These are phyloP conservation scores for Amborella trichopoda DNA, from an alignment of 164 flowering plant species.

Conservation along the genomic window DNA sequence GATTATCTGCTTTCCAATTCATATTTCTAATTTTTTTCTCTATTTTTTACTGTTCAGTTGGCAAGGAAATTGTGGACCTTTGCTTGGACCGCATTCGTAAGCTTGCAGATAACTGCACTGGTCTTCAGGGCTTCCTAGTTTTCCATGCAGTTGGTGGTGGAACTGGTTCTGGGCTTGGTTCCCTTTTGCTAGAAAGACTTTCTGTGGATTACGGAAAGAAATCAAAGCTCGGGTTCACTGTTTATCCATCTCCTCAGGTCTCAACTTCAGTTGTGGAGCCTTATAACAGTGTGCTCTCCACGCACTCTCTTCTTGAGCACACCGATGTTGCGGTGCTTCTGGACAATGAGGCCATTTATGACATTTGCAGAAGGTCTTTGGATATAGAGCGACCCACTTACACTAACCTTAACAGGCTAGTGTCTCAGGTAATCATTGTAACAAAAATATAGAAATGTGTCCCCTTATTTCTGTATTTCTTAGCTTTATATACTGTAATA, in stretches of 20 bases:
- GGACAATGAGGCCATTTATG: slow-evolving; percentile 62
- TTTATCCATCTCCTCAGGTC: slow-evolving; percentile 35
- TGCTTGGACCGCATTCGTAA: slow-evolving; percentile 56
- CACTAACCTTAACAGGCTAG: slow-evolving; percentile 57
- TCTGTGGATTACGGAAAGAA: slow-evolving; percentile 50
- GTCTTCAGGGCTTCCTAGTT: slow-evolving; percentile 61
- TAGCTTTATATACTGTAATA: no score
- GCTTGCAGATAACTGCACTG: slow-evolving; percentile 67
- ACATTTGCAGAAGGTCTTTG: slow-evolving; percentile 46
- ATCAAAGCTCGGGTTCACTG: slow-evolving; percentile 10
- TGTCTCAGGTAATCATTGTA: slow-evolving; percentile 33
- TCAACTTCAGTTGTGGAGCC: slow-evolving; percentile 70
- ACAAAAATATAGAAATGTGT: no score
- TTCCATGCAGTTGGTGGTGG: slow-evolving; percentile 74
- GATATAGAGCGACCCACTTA: slow-evolving; percentile 64
- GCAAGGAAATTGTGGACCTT: slow-evolving; percentile 61
- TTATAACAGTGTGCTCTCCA: slow-evolving; percentile 52
- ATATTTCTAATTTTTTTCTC: no score
- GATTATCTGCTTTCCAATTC: no score
- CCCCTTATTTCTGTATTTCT: no score
- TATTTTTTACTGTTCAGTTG: slow-evolving; percentile 24
- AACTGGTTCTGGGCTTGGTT: slow-evolving; percentile 66
- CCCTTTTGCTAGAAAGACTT: slow-evolving; percentile 50
- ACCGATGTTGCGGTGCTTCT: slow-evolving; percentile 48
- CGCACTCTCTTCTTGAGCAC: slow-evolving; percentile 45